Evolutionary conservation across 805 yeast species (phyloP).

Genomic region (Brettanomyces bruxellensis): DNA sequence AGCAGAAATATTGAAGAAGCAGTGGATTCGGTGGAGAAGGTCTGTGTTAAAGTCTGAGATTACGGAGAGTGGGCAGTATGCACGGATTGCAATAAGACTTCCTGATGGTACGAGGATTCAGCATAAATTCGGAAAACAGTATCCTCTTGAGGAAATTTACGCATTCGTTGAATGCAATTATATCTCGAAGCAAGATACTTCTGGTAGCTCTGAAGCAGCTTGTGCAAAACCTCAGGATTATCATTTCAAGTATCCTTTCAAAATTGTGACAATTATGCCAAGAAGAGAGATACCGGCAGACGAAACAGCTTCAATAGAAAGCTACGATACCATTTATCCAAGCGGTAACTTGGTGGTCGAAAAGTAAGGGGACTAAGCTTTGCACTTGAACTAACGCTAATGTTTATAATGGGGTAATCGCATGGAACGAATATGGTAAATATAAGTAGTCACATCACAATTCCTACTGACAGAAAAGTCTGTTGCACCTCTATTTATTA

Average conservation of each 20-base stretch:
- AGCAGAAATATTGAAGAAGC: slow-evolving; percentile 15
- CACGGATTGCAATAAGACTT: slow-evolving; percentile 65
- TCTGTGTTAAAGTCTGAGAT: slow-evolving; percentile 14
- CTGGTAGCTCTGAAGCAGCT: slow-evolving; percentile 22
- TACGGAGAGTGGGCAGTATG: slow-evolving; percentile 20
- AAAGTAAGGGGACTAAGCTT: not conserved
- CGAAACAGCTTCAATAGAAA: slow-evolving; percentile 24
- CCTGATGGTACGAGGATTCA: slow-evolving; percentile 52
- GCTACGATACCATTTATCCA: slow-evolving; percentile 46
- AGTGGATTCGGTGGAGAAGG: slow-evolving; percentile 45
- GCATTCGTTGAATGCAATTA: slow-evolving; percentile 54
- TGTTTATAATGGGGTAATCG: too few species aligned
- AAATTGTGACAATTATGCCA: slow-evolving; percentile 48
- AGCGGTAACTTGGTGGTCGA: slow-evolving; percentile 48
- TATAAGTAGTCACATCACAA: too few species aligned
- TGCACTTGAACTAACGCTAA: too few species aligned
- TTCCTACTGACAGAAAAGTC: not conserved
- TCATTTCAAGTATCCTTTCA: slow-evolving; percentile 39
- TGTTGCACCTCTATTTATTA: not conserved
- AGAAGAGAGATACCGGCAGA: slow-evolving; percentile 34
- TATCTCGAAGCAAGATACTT: slow-evolving; percentile 11
- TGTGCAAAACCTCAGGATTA: slow-evolving; percentile 25
- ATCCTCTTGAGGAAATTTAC: slow-evolving; percentile 53
- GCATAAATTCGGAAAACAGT: slow-evolving; percentile 36
- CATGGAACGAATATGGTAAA: too few species aligned